A percentile compares a stretch with the other conserved stretches of the same genome.
Evolutionary conservation across 164 flowering plant genomes (phyloP).

Genomic region (Litsea cubeba): DNA sequence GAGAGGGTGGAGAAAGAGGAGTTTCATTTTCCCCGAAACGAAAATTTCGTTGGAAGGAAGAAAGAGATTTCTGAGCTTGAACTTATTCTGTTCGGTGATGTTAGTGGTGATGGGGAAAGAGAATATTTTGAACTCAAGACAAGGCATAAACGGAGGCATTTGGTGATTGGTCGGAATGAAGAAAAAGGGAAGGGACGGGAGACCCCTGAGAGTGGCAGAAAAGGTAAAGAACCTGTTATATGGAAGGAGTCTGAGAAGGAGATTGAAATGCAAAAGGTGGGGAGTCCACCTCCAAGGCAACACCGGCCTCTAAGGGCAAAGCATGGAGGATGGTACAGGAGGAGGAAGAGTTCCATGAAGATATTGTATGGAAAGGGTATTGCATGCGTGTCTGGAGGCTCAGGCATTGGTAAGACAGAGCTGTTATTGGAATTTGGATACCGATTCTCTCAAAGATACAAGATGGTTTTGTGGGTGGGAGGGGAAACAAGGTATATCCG

Average conservation of each 20-base stretch:
- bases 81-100: conserved; percentile 80
- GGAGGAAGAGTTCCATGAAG: conserved; percentile 50
- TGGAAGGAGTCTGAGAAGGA: conserved; percentile 97
- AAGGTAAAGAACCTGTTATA: conserved; percentile 75
- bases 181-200: conserved; percentile 36
- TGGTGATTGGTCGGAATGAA: conserved; percentile 52
- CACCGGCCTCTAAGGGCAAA: conserved; percentile 28
- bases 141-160: conserved; percentile 51
- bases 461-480: conserved; percentile 92
- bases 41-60: conserved; percentile 84
- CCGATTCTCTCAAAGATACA: conserved; percentile 74
- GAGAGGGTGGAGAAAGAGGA: conserved; percentile 83
- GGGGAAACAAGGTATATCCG: conserved; percentile 83
- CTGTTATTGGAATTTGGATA: conserved; percentile 86
- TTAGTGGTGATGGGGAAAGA: conserved; percentile 69
- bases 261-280: conserved; percentile 74
- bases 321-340: conserved; percentile 35
- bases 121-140: conserved; percentile 84
- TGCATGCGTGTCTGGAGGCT: conserved; percentile 86
- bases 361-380: conserved; percentile 82
- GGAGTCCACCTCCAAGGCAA: conserved; percentile 31
- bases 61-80: conserved; percentile 85
- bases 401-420: conserved; percentile 95
- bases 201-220: conserved; percentile 33
- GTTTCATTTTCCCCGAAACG: conserved; percentile 80